A percentile compares a stretch with the other conserved stretches of the same genome.
phyloP scores from a whole-genome alignment of 2,329 filamentous ascomycete genomes.

The Aspergillus sp. region DNA sequence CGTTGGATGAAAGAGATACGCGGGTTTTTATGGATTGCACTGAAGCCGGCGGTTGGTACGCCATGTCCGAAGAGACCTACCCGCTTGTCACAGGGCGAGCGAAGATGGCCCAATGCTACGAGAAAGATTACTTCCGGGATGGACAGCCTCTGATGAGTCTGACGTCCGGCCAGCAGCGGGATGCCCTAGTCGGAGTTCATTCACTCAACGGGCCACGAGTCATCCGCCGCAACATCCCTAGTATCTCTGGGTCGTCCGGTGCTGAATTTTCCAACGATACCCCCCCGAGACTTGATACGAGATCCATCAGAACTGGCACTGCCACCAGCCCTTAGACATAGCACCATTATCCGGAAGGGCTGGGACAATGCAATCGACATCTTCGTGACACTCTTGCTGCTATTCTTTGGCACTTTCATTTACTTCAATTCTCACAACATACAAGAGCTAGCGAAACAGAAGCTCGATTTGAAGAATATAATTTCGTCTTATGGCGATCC shows the following conservation, averaged over 20 bases:
- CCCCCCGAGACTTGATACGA: conserved; percentile 31
- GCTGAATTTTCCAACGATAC: conserved; percentile 33
- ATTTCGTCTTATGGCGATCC: conserved; percentile 35
- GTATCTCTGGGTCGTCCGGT: conserved; percentile 38
- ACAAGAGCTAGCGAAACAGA: conserved; percentile 38
- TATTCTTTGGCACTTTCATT: conserved; percentile 38
- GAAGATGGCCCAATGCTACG: conserved; percentile 53
- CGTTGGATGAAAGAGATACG: conserved; percentile 50
- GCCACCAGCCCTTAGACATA: conserved; percentile 35
- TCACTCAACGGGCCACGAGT: conserved; percentile 49
- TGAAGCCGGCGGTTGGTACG: conserved; percentile 85
- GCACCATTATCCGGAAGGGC: conserved; percentile 42
- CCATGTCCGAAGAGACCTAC: conserved; percentile 80
- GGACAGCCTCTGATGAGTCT: conserved; percentile 36
- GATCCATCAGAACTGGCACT: conserved; percentile 33
- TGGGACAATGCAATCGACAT: conserved; percentile 43
- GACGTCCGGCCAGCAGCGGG: conserved; percentile 47
- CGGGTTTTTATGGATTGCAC: conserved; percentile 85
- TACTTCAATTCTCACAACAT: conserved; percentile 40
- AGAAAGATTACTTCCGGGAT: conserved; percentile 42
- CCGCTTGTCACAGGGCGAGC: conserved; percentile 75
- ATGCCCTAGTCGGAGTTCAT: conserved; percentile 68
- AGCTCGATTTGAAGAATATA: conserved; percentile 42
- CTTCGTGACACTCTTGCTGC: conserved; percentile 35
- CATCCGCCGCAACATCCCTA: conserved; percentile 36